Base-by-base conservation (phyloP, 1,284 basidiomycete genomes). In the Vanrija humicola region DNA sequence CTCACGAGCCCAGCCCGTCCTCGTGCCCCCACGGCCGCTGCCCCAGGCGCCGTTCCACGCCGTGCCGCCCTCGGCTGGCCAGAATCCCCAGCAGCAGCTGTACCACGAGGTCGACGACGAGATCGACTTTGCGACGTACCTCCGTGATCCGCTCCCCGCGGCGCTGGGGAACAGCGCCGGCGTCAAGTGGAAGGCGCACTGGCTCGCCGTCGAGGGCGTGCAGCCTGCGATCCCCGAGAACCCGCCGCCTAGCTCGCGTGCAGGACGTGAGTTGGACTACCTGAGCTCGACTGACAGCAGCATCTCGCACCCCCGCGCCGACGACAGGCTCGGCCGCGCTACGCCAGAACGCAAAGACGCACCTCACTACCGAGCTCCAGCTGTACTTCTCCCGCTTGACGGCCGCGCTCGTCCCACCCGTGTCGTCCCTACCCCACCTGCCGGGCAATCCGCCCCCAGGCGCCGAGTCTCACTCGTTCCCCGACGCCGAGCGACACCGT, bases 201-300 rank as follows among this genome's bases (percentile, higher is more conserved):
- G 95, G 96, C 82, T 99, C 21, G 94, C 95, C 0, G 91, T 98
- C 23, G 95, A 99, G 71, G 95, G 96, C 38, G 89, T 99, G 4
- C 95, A 98, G 71, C 95, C 96, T 0, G 84, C 94, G 16, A 89
- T 97, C 43, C 91, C 93, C 6, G 93, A 98, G 75, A 99, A 98
- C 70, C 96, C 96, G 0, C 88, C 91, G 1, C 79, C 78, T 16
- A 60, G 63, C 18, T 54, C 55, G 21, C 56, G 66, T 23, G 67
- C 67, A 15, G 69, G 69, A 15, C 64, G 69, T 70, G 56, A 59
- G 69, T 66, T 34, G 19, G 3, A 3, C 25, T 16, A 28, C 1
- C 29, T 9, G 8, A 3, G 28, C 12, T 40, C 12, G 29, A 26
- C 50, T 53, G 15, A 58, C 47, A 34, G 8, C 48, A 73, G 71